phyloP scores from a whole-genome alignment of 106 monocot genomes.

The Cymbidium sinense region DNA sequence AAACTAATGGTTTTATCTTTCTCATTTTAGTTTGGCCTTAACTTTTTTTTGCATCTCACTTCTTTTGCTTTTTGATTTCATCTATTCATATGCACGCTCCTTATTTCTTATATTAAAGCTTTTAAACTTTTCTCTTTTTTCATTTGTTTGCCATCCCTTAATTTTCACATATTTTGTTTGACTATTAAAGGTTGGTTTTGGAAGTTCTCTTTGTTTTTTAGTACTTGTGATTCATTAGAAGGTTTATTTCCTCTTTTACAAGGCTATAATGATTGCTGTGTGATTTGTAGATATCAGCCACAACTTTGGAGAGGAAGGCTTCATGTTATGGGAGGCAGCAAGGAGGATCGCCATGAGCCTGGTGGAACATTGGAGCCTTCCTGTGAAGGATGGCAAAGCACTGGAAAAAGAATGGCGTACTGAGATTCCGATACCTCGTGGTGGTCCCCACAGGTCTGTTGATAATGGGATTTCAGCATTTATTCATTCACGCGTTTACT shows the following conservation, averaged over 20 bases:
- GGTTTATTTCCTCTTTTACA: neutral
- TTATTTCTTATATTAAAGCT: neutral
- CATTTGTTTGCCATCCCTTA: neutral
- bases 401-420: slow-evolving; percentile 81
- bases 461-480: neutral
- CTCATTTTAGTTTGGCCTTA: neutral
- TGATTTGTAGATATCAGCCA: slow-evolving; percentile 67
- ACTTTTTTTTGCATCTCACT: neutral
- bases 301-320: slow-evolving; percentile 96
- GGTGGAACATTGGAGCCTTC: slow-evolving; percentile 89
- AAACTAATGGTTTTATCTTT: neutral
- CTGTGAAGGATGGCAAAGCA: slow-evolving; percentile 88
- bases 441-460: slow-evolving; percentile 82
- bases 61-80: neutral
- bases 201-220: neutral
- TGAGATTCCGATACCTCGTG: slow-evolving; percentile 89
- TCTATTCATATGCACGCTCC: neutral
- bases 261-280: neutral
- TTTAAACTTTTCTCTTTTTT: neutral
- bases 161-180: neutral
- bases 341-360: slow-evolving; percentile 83
- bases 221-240: neutral
- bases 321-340: slow-evolving; percentile 97
- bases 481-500: neutral
- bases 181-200: neutral